phyloP scores from a whole-genome alignment of 441 rosid species.

The Erysimum cheiri region DNA sequence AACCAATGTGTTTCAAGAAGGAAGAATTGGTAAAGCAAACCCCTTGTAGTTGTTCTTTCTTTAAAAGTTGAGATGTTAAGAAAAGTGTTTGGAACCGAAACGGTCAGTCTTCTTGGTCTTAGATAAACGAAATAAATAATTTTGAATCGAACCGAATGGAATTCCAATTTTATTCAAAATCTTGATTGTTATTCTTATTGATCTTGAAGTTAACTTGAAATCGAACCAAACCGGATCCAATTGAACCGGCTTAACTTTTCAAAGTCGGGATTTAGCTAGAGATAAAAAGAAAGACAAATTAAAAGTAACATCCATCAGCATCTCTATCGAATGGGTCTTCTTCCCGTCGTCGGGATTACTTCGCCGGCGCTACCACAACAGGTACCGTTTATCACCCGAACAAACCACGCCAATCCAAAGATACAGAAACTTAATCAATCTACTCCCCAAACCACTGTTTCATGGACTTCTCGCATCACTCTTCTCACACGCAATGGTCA shows the following conservation, averaged over 20 bases:
- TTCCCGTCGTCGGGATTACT: conserved; percentile 47
- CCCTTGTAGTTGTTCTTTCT: not conserved
- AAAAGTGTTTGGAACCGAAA: not conserved
- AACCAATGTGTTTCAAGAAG: not conserved
- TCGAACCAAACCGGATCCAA: conserved; percentile 9
- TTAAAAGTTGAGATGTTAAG: not conserved
- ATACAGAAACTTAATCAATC: conserved; percentile 34
- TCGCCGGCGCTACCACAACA: conserved; percentile 39
- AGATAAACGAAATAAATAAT: not conserved
- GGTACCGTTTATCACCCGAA: conserved; percentile 27
- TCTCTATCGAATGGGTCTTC: conserved; percentile 37
- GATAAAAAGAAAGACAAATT: not conserved
- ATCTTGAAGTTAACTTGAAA: not conserved
- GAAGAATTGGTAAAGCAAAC: not conserved
- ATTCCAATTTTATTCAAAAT: not conserved
- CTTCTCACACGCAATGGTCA: conserved; percentile 65
- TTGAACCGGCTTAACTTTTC: not conserved
- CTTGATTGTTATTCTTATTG: not conserved
- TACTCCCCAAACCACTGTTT: conserved; percentile 45
- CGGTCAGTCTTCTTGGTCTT: not conserved
- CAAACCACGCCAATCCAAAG: conserved; percentile 18
- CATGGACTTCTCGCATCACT: conserved; percentile 77
- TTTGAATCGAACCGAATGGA: not conserved
- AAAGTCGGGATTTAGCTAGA: conserved; percentile 6
- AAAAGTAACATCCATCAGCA: not conserved